phyloP scores from a whole-genome alignment of 495 filamentous ascomycete genomes.

The Diplogelasinospora grovesii region DNA sequence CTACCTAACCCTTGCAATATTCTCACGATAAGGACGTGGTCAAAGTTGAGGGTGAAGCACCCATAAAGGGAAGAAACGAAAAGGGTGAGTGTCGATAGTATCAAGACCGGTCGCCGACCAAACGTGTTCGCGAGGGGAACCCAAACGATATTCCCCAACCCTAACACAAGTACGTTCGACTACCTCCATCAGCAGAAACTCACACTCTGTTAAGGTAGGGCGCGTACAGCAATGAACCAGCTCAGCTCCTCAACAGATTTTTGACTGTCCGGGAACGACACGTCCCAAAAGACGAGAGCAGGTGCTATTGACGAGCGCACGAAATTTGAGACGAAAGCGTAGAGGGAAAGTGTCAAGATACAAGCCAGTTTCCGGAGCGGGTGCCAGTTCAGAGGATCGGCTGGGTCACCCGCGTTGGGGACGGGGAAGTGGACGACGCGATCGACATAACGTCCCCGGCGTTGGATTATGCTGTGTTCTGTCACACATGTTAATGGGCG shows the following conservation, averaged over 20 bases:
- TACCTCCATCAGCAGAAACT: conserved; percentile 4
- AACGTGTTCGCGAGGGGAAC: conserved; percentile 52
- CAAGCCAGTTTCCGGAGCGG: conserved; percentile 21
- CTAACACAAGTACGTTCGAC: conserved; percentile 23
- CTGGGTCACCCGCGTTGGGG: conserved; percentile 20
- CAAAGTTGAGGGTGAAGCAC: conserved; percentile 35
- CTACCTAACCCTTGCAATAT: conserved; percentile 49
- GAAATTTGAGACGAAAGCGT: conserved; percentile 25
- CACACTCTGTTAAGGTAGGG: not conserved
- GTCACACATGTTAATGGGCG: not conserved
- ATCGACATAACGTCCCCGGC: conserved; percentile 13
- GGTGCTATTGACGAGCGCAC: conserved; percentile 19
- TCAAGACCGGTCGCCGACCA: conserved; percentile 48
- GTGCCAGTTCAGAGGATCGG: conserved; percentile 28
- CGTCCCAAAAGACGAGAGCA: conserved; percentile 23
- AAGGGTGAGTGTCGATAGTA: conserved; percentile 41
- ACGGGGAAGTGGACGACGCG: conserved; percentile 14
- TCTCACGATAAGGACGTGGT: conserved; percentile 37
- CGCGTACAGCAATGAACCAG: conserved; percentile 18
- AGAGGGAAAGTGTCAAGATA: conserved; percentile 16
- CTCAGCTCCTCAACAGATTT: conserved; percentile 14
- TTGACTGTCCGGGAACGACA: conserved; percentile 13
- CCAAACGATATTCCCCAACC: conserved; percentile 37
- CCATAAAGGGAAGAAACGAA: conserved; percentile 42
- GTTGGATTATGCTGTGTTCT: conserved; percentile 11